These are phyloP conservation scores for Sporothrix dimorphospora DNA, from an alignment of 2,329 filamentous ascomycete genomes.

Conservation along the genomic window DNA sequence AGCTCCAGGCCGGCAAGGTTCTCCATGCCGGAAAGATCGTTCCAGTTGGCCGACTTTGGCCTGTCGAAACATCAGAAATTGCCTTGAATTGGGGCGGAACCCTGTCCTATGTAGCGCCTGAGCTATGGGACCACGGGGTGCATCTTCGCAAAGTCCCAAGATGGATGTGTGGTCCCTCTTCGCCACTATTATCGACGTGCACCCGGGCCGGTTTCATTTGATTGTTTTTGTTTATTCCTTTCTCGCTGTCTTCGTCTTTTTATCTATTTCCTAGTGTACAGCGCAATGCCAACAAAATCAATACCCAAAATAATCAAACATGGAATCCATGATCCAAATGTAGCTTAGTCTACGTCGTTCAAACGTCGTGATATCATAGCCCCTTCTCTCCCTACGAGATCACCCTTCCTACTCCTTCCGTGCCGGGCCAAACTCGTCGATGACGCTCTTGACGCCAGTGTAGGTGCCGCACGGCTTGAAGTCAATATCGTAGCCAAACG, in stretches of 20 bases:
- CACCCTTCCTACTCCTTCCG: background rate
- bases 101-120: background rate
- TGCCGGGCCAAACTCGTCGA: conserved; percentile 50
- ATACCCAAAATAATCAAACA: background rate
- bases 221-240: background rate
- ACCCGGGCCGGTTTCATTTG: background rate
- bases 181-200: background rate
- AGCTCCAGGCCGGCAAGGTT: conserved; percentile 11
- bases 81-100: background rate
- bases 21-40: background rate
- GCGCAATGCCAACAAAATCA: background rate
- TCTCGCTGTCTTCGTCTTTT: background rate
- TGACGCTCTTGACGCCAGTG: conserved; percentile 54
- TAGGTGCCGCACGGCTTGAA: conserved; percentile 55
- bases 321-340: background rate
- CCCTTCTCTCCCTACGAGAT: background rate
- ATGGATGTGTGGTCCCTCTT: conserved; percentile 20
- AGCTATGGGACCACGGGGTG: background rate
- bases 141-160: background rate
- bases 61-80: background rate
- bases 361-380: background rate
- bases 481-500: conserved; percentile 49
- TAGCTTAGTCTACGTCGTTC: background rate
- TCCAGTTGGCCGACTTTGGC: conserved; percentile 11
- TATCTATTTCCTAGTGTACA: background rate